Conservation (phyloP, 129 eudicot species). For the Centrapalus pauciflorus region DNA sequence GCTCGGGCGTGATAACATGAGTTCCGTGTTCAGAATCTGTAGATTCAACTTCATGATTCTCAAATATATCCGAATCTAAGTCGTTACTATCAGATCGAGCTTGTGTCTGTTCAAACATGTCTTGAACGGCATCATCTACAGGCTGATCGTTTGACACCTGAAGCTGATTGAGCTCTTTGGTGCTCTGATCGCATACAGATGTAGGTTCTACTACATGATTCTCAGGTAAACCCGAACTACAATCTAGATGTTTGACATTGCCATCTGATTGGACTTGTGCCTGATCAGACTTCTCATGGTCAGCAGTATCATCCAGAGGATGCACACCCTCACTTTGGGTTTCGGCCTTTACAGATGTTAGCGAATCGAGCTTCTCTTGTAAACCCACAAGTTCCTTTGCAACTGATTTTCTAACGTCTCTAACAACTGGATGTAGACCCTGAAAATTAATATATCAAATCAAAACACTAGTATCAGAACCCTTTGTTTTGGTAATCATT, state of each 20-base stretch:
- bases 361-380: conserved; percentile 71
- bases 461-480: neutral
- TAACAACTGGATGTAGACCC: conserved; percentile 59
- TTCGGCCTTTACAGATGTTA: conserved; percentile 25
- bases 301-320: neutral
- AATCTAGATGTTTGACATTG: neutral
- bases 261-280: neutral
- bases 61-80: no score
- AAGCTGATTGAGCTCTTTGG: no score
- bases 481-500: neutral
- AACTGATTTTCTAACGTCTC: conserved; percentile 67
- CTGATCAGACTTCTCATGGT: conserved; percentile 1
- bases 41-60: neutral
- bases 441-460: conserved; percentile 7
- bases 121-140: conserved; percentile 7
- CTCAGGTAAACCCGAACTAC: neutral
- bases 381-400: conserved; percentile 76
- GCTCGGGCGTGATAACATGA: no score
- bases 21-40: no score
- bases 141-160: no score
- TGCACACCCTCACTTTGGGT: neutral
- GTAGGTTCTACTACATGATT: no score
- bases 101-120: no score
- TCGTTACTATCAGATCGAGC: no score
- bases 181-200: no score